Conservation (phyloP, 2,329 filamentous ascomycete species). For the Colletotrichum trifolii region DNA sequence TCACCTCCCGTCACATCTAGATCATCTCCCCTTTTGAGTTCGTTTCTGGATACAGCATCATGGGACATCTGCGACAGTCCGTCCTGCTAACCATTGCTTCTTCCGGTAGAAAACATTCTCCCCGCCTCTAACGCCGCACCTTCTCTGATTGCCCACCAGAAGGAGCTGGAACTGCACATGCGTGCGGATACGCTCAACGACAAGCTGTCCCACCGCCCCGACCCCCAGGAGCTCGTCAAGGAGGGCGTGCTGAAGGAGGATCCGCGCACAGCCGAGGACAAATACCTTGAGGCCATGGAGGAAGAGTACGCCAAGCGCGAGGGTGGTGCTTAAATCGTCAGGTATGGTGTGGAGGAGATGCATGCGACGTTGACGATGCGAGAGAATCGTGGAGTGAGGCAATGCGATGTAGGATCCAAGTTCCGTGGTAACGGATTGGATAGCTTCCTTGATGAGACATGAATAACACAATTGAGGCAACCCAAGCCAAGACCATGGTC, state of each 20-base stretch:
- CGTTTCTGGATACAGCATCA: slow-evolving; percentile 13
- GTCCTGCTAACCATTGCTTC: slow-evolving; percentile 1
- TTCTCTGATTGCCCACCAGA: slow-evolving; percentile 81
- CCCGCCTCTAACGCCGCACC: slow-evolving; percentile 82
- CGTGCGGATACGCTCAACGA: slow-evolving; percentile 87
- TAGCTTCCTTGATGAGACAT: slow-evolving; percentile 16
- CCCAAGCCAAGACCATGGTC: no score
- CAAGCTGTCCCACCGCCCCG: slow-evolving; percentile 82
- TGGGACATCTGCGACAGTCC: no score
- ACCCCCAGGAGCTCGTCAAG: slow-evolving; percentile 79
- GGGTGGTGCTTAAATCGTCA: slow-evolving; percentile 65
- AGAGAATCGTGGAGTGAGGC: neutral
- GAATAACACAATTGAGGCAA: slow-evolving; percentile 8
- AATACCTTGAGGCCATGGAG: slow-evolving; percentile 71
- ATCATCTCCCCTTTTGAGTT: slow-evolving; percentile 1
- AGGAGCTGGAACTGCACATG: slow-evolving; percentile 90
- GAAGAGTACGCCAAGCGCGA: slow-evolving; percentile 73
- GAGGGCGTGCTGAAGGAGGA: slow-evolving; percentile 82
- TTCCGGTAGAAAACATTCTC: slow-evolving; percentile 81
- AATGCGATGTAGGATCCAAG: slow-evolving; percentile 14
- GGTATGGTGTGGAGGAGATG: neutral
- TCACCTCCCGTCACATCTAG: slow-evolving; percentile 14
- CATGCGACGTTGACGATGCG: neutral
- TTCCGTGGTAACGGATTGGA: slow-evolving; percentile 1
- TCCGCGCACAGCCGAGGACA: slow-evolving; percentile 66